Base-by-base conservation (phyloP, 1,284 basidiomycete genomes). In the Pseudozyma thailandica region DNA sequence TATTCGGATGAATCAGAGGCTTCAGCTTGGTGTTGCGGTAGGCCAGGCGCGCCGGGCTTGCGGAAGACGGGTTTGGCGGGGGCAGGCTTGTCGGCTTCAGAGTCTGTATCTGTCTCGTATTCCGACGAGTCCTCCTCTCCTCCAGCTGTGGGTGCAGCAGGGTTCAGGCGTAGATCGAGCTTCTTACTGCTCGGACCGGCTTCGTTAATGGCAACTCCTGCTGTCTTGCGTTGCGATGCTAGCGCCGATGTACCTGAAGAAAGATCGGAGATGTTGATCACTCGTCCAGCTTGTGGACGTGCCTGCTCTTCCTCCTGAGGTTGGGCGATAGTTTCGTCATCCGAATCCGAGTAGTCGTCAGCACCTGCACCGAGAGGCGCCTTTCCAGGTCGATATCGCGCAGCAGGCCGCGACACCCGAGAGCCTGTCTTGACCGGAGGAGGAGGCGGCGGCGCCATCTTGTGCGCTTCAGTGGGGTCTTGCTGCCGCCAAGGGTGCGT, bases 71-170 rank as follows among this genome's bases (percentile, higher is more conserved):
- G 69, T 35, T 55, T 59, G n/a, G 59, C n/a, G 63, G 77, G 48
- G 6, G 58, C 50, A 18, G 26, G 33, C 33, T 35, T n/a, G 33
- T 35, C 46, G 13, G 48, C 47, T 33, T 73, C 79, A 31, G 65
- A 54, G 39, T 77, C 78, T 0, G 89, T 90, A 49, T 89, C 89
- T 16, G 84, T 84, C 56, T 85, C 84, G 69, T 90, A 88, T 46
- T 85, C 84, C 65, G 79, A 81, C 27, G 50, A 61, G 7, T 38
- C 44, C 5, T 51, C 49, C 6, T 55, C 43, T 1, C 46, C 27
- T 15, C 57, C 33, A 7, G 2, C 28, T 10, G 38, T n/a, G n/a
- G 52, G 6, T 2, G 44, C 2, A n/a, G n/a, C n/a, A 20, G 30
- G 9, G 2, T 58, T 20, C 15, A 74, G 20, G 13, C 51, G 54